Conservation (phyloP, 1,139 yeast genomes). For the Magnusiomyces ingens region DNA sequence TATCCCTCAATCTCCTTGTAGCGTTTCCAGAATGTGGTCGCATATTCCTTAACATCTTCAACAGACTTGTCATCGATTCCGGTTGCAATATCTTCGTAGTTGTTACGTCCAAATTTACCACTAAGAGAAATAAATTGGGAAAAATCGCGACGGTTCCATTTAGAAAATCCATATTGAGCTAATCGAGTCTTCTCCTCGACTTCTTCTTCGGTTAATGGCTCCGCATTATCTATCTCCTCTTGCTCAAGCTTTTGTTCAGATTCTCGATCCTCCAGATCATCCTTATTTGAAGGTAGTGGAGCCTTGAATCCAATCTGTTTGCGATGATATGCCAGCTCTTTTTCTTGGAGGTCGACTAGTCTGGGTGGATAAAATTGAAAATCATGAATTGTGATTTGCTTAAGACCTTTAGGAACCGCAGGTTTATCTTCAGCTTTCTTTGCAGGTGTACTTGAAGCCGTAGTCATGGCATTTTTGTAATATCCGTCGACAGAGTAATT, state of each 20-base stretch:
- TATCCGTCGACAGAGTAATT: constrained; percentile 83
- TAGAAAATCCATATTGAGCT: constrained; percentile 59
- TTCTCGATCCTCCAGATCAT: constrained; percentile 45
- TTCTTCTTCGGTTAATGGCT: constrained; percentile 74
- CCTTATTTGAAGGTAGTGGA: constrained; percentile 42
- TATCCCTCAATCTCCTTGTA: constrained; percentile 72
- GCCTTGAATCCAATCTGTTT: constrained; percentile 67
- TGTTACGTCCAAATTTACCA: constrained; percentile 71
- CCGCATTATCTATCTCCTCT: constrained; percentile 63
- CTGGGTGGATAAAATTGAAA: constrained; percentile 80
- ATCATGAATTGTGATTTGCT: constrained; percentile 65
- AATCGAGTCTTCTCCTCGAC: constrained; percentile 53
- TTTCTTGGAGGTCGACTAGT: constrained; percentile 57
- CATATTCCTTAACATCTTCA: constrained; percentile 64
- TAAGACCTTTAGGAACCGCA: constrained; percentile 34
- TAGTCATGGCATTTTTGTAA: constrained; percentile 63
- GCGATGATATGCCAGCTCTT: constrained; percentile 72
- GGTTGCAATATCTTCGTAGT: constrained; percentile 52
- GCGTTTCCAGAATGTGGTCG: constrained; percentile 67
- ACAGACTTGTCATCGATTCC: constrained; percentile 56
- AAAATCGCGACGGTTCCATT: constrained; percentile 87
- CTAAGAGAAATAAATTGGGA: constrained; percentile 75
- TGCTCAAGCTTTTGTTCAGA: constrained; percentile 57
- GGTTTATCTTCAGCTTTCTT: constrained; percentile 35
- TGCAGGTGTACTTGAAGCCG: constrained; percentile 30